Base-by-base conservation (phyloP, 257 asterid genomes). In the Capsicum rhomboideum region DNA sequence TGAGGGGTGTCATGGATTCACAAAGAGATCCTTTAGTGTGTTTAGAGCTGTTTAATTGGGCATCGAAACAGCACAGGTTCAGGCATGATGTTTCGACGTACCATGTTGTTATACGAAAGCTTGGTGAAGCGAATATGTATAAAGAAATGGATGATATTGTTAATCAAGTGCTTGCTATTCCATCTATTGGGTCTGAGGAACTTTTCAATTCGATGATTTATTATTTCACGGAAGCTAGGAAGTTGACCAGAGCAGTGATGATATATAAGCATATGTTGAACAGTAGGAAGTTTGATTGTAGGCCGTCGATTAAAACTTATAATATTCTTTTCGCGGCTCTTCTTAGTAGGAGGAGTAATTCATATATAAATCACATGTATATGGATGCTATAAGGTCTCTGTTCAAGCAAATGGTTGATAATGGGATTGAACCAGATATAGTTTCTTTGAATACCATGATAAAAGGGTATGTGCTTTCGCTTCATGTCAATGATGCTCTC, bases 41-140 rank as follows among this genome's bases (percentile, higher is more conserved):
- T 86, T 87, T 93, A 23, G 99, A 96, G 94, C 87, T 96, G 82
- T 94, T 93, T 87, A 96, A 93, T 84, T 94, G 99, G 99, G 99
- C 99, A 2, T 86, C 97, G 0, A 90, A 92, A 37, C 98, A 96
- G 88, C 98, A 93, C 84, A 89, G 98, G 85, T 96, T 94, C 78
- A 87, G 91, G 88, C 99, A 96, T 86, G 82, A 83, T 85, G 94
- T 85, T 71, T 85, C 86, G 28, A 93, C 97, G 0, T 92, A 82
- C 82, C 98, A 93, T 85, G 42, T 91, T 21, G 90, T 93, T 0
- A 91, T 96, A 86, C 91, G 90, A 88, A 92, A 90, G 88, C 98
- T 96, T 68, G 99, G 99, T 61, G 92, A 94, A 0, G 97, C 93
- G 7, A 88, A 83, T 42, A 92, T 93, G 98, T 93, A 91, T 52